phyloP scores from a whole-genome alignment of 306 rosid species.

The Bauhinia variegata region DNA sequence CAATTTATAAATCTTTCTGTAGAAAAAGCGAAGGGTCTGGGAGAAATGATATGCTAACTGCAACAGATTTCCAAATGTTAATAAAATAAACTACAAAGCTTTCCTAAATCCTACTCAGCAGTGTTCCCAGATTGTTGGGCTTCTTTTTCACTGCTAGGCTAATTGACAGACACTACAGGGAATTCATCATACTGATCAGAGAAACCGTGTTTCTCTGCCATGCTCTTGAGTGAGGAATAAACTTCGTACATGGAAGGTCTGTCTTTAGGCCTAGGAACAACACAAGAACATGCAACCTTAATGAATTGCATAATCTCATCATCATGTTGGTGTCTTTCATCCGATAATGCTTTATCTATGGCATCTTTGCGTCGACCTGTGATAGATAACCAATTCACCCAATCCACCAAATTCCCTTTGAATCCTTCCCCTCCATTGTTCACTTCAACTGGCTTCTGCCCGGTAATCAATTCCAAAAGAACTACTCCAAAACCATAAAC shows the following conservation, averaged over 20 bases:
- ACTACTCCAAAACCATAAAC: conserved; percentile 64
- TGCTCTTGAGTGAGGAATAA: conserved; percentile 50
- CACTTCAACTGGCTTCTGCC: conserved; percentile 57
- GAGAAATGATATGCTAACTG: conserved; percentile 6
- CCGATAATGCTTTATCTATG: conserved; percentile 51
- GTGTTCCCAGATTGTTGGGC: conserved; percentile 1
- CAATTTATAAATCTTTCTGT: conserved; percentile 8
- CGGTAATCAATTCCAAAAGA: conserved; percentile 58
- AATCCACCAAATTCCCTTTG: conserved; percentile 58
- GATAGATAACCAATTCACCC: conserved; percentile 46
- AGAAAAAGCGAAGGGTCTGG: conserved; percentile 1
- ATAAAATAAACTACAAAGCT: background rate
- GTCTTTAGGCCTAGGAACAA: conserved; percentile 59
- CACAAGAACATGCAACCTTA: conserved; percentile 52
- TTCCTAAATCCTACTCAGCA: conserved; percentile 4
- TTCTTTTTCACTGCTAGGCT: conserved; percentile 13
- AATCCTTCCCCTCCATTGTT: conserved; percentile 46
- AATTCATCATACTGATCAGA: conserved; percentile 54
- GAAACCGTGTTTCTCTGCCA: conserved; percentile 54
- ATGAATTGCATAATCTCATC: conserved; percentile 56
- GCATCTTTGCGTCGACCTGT: conserved; percentile 47
- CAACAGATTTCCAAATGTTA: background rate
- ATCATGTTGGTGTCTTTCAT: conserved; percentile 47
- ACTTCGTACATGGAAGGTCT: conserved; percentile 65
- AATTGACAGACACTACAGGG: conserved; percentile 45